Evolutionary conservation across 2,329 filamentous ascomycete species (phyloP).

Genomic region (Aureobasidium melanogenum): DNA sequence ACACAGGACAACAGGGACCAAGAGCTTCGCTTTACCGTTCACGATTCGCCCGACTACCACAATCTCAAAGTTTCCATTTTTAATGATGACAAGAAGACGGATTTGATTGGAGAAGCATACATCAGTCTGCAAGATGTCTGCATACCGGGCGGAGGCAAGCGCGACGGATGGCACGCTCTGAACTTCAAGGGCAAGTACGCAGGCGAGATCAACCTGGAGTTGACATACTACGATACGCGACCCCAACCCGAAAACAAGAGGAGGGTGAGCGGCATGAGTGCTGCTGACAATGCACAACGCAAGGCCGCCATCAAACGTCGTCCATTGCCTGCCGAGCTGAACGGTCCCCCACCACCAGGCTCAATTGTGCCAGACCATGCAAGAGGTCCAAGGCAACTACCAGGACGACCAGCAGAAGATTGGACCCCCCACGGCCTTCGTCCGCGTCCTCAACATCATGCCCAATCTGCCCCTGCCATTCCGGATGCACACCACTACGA

Average conservation of each 20-base stretch:
- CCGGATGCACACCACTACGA: background rate
- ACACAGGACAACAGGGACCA: slow-evolving; percentile 63
- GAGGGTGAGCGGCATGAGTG: slow-evolving; percentile 3
- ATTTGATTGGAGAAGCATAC: slow-evolving; percentile 91
- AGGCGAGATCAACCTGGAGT: slow-evolving; percentile 86
- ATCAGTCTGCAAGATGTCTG: slow-evolving; percentile 75
- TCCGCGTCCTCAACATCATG: background rate
- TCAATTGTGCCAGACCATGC: slow-evolving; percentile 6
- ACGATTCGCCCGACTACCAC: slow-evolving; percentile 94
- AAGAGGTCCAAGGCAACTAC: background rate
- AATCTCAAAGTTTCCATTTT: slow-evolving; percentile 93
- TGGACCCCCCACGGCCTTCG: slow-evolving; percentile 8
- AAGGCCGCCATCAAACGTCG: slow-evolving; percentile 66
- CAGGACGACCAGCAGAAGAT: slow-evolving; percentile 1
- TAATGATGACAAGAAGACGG: slow-evolving; percentile 96
- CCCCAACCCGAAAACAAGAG: slow-evolving; percentile 63
- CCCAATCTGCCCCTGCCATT: slow-evolving; percentile 1
- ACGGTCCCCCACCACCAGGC: background rate
- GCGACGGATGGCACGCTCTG: slow-evolving; percentile 82
- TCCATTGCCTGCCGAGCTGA: slow-evolving; percentile 56
- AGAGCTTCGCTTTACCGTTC: slow-evolving; percentile 89
- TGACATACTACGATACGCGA: slow-evolving; percentile 89
- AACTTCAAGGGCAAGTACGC: slow-evolving; percentile 90
- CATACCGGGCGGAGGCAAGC: slow-evolving; percentile 80
- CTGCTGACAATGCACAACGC: slow-evolving; percentile 38